Evolutionary conservation across 495 filamentous ascomycete genomes (phyloP), one percentile per base, ranked within the genome.

Genomic region (Bacidia gigantensis): DNA sequence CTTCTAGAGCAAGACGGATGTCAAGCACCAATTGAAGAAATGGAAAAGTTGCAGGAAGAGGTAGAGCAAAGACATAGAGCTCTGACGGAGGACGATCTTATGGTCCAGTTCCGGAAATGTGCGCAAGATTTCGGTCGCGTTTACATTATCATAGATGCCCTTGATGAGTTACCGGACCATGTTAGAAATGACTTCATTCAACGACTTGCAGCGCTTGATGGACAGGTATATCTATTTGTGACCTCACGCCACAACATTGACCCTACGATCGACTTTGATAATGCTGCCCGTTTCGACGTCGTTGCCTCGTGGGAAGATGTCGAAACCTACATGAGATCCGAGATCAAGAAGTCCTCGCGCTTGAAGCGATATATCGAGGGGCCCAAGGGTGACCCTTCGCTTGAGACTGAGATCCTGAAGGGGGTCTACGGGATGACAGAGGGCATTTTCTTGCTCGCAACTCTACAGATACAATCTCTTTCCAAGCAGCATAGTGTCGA

Each of bases 361-460:
- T n/a, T 40, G n/a, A 11, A 40, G 11, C 35, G 35, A 40, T 40
- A 40, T 40, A 40, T 40, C 35, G 35, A n/a, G n/a, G n/a, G n/a
- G n/a, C n/a, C n/a, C n/a, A n/a, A n/a, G n/a, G n/a, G n/a, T n/a
- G n/a, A 51, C 20, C 20, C 14, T 2, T 39, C n/a, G 32, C 14
- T 56, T 21, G 17, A 9, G 29, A 26, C 20, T 10, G 18, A 44
- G 2, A 47, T 51, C 20, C 0, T 29, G 7, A 26, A 51, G 3
- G 25, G 18, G 0, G 40, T 51, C 1, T 11, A 46, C 1, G 42
- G 23, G 24, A 50, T 56, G 46, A 38, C 49, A 12, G 1, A 12
- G 11, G 21, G 9, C 22, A 63, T 72, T 70, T 78, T 79, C 51
- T 62, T 80, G 0, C 63, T 77, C 35, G 72, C 73, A 21, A 64